Conservation (phyloP, 179 eudicot species). For the Carnegiea gigantea region DNA sequence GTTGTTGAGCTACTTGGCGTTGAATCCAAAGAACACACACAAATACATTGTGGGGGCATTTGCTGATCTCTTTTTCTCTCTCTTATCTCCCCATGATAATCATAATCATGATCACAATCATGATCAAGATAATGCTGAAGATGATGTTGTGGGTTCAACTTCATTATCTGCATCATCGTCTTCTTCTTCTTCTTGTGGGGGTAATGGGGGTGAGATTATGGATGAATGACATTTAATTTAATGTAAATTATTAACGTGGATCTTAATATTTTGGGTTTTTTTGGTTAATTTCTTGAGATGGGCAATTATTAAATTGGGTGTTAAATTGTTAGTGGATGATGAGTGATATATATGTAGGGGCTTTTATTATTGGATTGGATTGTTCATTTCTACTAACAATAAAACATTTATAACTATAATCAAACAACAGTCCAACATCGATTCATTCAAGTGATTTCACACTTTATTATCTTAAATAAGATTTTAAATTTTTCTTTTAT, state of each 20-base stretch:
- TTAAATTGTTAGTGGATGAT: neutral
- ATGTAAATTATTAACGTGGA: neutral
- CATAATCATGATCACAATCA: neutral
- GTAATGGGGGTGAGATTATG: neutral
- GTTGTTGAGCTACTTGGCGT: constrained; percentile 54
- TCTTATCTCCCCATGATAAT: constrained; percentile 28
- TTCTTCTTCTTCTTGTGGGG: neutral
- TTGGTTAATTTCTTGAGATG: neutral
- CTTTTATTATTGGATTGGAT: neutral
- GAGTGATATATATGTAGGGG: neutral
- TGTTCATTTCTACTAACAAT: too few relatives aligned
- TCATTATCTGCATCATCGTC: neutral
- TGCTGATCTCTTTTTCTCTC: constrained; percentile 58
- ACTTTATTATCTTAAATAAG: too few relatives aligned
- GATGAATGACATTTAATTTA: constrained; percentile 5
- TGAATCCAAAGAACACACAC: constrained; percentile 71
- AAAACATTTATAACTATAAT: too few relatives aligned
- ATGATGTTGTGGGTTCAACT: neutral
- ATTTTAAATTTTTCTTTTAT: too few relatives aligned
- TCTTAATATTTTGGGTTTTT: neutral
- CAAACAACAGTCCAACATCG: too few relatives aligned
- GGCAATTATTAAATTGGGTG: neutral
- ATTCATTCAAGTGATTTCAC: too few relatives aligned
- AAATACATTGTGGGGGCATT: constrained; percentile 74
- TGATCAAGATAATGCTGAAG: neutral